phyloP scores from a whole-genome alignment of 108 stramenopile species.

The Cylindrotheca closterium region DNA sequence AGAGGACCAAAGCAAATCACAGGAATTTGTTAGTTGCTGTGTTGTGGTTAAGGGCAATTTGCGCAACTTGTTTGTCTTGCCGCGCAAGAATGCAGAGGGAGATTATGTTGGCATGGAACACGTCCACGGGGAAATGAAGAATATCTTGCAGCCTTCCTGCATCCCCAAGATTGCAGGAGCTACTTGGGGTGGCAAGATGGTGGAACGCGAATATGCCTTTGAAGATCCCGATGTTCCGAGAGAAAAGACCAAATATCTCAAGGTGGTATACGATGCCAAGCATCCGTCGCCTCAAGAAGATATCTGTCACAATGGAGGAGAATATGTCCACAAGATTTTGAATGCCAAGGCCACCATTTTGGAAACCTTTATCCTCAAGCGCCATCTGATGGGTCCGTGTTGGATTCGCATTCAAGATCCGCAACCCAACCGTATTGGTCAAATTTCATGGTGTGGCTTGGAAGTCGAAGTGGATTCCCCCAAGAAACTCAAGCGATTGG shows the following conservation, averaged over 20 bases:
- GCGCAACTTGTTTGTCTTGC: slow-evolving; percentile 92
- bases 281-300: slow-evolving; percentile 70
- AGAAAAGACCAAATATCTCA: slow-evolving; percentile 87
- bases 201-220: slow-evolving; percentile 94
- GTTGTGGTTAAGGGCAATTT: slow-evolving; percentile 78
- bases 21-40: slow-evolving; percentile 78
- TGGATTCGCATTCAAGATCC: slow-evolving; percentile 92
- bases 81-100: slow-evolving; percentile 54
- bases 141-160: slow-evolving; percentile 68
- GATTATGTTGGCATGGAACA: slow-evolving; percentile 57
- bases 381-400: slow-evolving; percentile 96
- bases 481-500: slow-evolving; percentile 70
- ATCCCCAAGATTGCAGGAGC: slow-evolving; percentile 77
- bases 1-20: neutral
- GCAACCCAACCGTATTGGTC: slow-evolving; percentile 12
- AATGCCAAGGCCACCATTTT: slow-evolving; percentile 81
- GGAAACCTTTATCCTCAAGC: slow-evolving; percentile 95
- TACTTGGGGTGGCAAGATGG: slow-evolving; percentile 85
- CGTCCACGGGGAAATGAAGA: slow-evolving; percentile 84
- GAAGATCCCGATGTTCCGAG: slow-evolving; percentile 91
- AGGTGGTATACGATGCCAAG: slow-evolving; percentile 93
- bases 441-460: slow-evolving; percentile 89
- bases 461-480: slow-evolving; percentile 81
- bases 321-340: slow-evolving; percentile 85
- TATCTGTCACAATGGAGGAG: slow-evolving; percentile 72